phyloP scores from a whole-genome alignment of 768 basidiomycete species.

The Leccinum uliginosum region DNA sequence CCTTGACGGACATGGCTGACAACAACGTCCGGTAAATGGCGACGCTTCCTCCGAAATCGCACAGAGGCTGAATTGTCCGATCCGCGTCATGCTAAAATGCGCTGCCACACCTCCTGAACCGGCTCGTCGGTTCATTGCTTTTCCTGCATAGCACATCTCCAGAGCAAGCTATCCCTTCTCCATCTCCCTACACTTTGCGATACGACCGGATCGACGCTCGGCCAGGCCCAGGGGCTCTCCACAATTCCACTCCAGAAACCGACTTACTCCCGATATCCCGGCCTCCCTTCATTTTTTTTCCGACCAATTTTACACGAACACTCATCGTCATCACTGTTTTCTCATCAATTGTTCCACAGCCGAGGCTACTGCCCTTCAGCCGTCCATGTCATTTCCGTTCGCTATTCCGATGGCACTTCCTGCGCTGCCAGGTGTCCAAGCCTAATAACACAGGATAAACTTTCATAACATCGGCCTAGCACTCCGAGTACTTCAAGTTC shows the following conservation, averaged over 20 bases:
- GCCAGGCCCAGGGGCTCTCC: slow-evolving; percentile 2
- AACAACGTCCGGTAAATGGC: slow-evolving; percentile 9
- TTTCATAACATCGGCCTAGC: neutral
- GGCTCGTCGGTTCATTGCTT: slow-evolving; percentile 19
- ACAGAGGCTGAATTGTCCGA: slow-evolving; percentile 2
- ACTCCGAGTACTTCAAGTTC: neutral
- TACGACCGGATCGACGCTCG: slow-evolving; percentile 21
- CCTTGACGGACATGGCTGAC: slow-evolving; percentile 15
- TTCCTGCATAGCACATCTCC: slow-evolving; percentile 3
- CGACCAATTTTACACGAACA: slow-evolving; percentile 2
- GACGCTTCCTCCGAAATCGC: slow-evolving; percentile 11
- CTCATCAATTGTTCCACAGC: neutral
- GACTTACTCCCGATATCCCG: neutral
- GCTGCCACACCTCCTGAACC: slow-evolving; percentile 11
- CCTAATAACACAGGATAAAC: neutral
- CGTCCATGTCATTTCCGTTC: slow-evolving; percentile 17
- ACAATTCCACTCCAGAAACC: neutral
- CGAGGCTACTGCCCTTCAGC: slow-evolving; percentile 1
- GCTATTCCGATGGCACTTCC: slow-evolving; percentile 7
- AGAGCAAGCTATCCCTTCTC: neutral
- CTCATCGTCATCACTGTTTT: slow-evolving; percentile 1
- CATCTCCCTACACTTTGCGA: slow-evolving; percentile 17
- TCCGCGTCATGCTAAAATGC: slow-evolving; percentile 13
- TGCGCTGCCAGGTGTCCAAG: neutral
- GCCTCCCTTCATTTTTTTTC: neutral